Evolutionary conservation across 2,329 filamentous ascomycete species (phyloP).

Genomic region (Diaporthe batatas): DNA sequence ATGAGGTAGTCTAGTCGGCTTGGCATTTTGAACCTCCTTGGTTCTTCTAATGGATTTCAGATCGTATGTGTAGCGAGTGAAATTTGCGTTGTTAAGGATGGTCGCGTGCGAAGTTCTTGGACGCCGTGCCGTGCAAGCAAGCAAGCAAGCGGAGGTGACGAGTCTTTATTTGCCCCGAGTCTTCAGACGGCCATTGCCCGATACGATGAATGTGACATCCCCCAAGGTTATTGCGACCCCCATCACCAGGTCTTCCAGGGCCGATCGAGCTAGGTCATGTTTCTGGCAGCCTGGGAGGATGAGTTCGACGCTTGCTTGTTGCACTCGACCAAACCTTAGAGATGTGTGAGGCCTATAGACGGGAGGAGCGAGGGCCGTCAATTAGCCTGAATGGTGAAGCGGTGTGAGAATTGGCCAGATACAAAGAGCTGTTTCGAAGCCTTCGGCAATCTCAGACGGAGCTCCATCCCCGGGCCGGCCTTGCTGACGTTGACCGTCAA

Average conservation of each 20-base stretch:
- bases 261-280: neutral
- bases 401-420: neutral
- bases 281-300: slow-evolving; percentile 14
- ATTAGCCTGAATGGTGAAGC: neutral
- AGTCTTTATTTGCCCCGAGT: neutral
- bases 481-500: neutral
- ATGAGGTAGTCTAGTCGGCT: neutral
- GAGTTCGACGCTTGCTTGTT: neutral
- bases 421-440: neutral
- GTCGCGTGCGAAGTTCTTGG: neutral
- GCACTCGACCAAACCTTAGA: neutral
- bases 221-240: neutral
- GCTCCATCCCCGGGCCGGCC: neutral
- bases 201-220: neutral
- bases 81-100: too few species aligned
- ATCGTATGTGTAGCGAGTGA: too few species aligned
- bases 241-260: neutral
- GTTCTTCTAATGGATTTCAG: neutral
- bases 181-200: fast-evolving
- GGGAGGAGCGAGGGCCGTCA: too few species aligned
- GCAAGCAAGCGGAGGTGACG: too few species aligned
- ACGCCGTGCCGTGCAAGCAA: neutral
- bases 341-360: neutral
- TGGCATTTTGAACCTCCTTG: neutral
- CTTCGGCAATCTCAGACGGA: slow-evolving; percentile 1